Base-by-base conservation (phyloP, 2,329 filamentous ascomycete species). In the Sordariomycetes sp. region DNA sequence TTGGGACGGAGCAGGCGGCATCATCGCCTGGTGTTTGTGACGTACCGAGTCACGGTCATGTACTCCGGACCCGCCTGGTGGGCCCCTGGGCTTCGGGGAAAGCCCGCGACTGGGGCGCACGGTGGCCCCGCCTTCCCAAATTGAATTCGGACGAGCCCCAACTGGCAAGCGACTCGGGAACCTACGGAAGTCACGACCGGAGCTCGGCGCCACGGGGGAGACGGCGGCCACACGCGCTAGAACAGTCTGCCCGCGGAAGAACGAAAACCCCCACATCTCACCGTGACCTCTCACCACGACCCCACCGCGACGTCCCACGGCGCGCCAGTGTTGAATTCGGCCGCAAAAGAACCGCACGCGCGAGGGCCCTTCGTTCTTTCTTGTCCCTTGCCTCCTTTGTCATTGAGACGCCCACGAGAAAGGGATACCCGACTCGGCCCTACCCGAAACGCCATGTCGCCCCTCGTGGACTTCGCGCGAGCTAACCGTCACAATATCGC, bases 401-500 rank as follows among this genome's bases (percentile, higher is more conserved):
- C 39, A 12, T 17, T 17, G 15, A 45, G 28, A 32, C 28, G 28
- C 28, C 28, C 28, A 4, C 28, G 28, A 3, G 28, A 32, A 32
- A 32, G 28, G 28, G 28, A 3, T 32, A 3, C 8, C 28, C 8
- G 28, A 32, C 28, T 32, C 28, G 15, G 7, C 2, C n/a, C 7
- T 45, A 45, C n/a, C 15, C 20, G 10, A 22, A 8, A 50, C 45
- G 45, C 20, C 45, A 50, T 50, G 45, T 24, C 45, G 5, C 45
- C 22, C n/a, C 45, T 3, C n/a, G 12, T 22, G 22, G 45, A 24
- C n/a, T 28, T 55, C 39, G 35, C 24, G 65, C 50, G 39, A 70
- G 25, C 65, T 65, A 70, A 77, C 62, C 69, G 67, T 55, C 72
- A 79, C 65, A 82, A 81, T 69, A 64, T 78, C 59, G 62, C 67